Evolutionary conservation across 192 early-diverging fungal species (phyloP).

Genomic region (Chytriomyces confervae): DNA sequence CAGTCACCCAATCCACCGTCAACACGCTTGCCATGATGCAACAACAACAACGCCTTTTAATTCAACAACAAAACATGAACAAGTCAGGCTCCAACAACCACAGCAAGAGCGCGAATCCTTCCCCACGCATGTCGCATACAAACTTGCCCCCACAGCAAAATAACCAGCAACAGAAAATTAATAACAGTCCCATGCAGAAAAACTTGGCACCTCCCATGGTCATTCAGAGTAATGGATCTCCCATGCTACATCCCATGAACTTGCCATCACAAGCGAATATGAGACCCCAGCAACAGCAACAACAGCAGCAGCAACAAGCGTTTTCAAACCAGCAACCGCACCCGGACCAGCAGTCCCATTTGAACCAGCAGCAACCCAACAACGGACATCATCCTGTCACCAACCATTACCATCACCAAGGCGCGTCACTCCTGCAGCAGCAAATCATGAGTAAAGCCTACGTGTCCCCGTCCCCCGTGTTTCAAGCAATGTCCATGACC

Average conservation of each 20-base stretch:
- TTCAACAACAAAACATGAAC: conserved; percentile 16
- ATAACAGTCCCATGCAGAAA: not conserved
- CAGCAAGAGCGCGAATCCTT: not conserved
- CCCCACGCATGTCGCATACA: not conserved
- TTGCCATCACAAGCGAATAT: too few species aligned
- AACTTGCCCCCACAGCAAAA: not conserved
- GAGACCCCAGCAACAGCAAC: too few species aligned
- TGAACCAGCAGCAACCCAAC: not conserved
- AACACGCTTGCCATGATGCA: conserved; percentile 16
- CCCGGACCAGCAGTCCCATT: not conserved
- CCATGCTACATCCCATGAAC: too few species aligned
- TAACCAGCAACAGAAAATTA: not conserved
- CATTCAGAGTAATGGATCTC: too few species aligned
- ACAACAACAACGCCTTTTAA: conserved; percentile 27
- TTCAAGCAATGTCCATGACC: not conserved
- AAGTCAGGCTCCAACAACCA: not conserved
- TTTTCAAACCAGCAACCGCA: conserved; percentile 11
- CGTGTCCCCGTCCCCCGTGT: not conserved
- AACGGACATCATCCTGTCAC: not conserved
- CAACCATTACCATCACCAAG: not conserved
- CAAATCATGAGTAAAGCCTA: conserved; percentile 7
- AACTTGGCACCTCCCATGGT: too few species aligned
- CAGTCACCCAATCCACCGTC: not conserved
- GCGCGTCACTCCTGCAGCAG: not conserved
- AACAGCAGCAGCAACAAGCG: conserved; percentile 1